A percentile compares a stretch with the other conserved stretches of the same genome.
Evolutionary conservation across 331 rosid genomes (phyloP).

Genomic region (Arachis monticola): DNA sequence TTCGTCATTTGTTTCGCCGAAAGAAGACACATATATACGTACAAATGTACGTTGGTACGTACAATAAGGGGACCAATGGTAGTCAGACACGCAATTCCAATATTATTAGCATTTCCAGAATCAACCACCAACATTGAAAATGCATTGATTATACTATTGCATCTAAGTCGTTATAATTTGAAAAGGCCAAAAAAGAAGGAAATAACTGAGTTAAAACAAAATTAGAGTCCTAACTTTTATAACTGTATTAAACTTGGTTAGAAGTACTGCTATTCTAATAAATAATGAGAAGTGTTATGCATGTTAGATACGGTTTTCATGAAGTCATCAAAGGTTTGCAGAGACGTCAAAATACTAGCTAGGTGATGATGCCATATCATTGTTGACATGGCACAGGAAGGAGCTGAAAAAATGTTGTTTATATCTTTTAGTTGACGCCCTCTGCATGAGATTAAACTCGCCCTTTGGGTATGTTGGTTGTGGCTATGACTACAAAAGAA

Average conservation of each 20-base stretch:
- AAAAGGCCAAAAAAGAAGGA: neutral
- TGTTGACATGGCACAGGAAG: no score
- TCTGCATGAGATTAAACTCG: neutral
- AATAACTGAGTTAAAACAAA: neutral
- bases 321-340: no score
- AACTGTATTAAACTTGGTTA: no score
- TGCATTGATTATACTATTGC: no score
- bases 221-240: no score
- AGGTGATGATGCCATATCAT: no score
- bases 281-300: no score
- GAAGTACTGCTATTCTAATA: no score
- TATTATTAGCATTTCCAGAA: neutral
- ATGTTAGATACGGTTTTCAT: no score
- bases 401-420: neutral
- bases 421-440: neutral
- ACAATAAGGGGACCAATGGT: no score
- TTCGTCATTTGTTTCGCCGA: neutral
- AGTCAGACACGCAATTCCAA: neutral
- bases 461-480: conserved; percentile 11
- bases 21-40: neutral
- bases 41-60: neutral
- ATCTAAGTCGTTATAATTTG: neutral
- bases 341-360: no score
- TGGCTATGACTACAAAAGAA: neutral
- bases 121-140: neutral